Evolutionary conservation across 192 early-diverging fungal genomes (phyloP), one percentile per base, ranked within the genome.

Genomic region (Cladochytrium replicatum): DNA sequence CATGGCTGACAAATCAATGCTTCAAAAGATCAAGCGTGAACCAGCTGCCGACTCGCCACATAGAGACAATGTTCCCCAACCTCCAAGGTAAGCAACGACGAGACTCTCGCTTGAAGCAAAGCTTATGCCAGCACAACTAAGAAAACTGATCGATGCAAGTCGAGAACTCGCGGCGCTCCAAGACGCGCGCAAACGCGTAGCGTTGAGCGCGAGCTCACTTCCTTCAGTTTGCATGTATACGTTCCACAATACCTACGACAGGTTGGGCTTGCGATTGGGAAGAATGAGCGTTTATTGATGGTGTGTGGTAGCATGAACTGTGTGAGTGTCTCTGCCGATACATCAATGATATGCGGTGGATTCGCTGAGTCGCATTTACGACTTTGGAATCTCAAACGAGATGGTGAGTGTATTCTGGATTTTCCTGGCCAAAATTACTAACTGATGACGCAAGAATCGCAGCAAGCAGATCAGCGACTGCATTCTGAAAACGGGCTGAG

Each of bases 151-250:
- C 31, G 93, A 96, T 57, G 66, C 93, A 21, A 76, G 72, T 32
- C 69, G 81, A 43, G 80, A 91, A 54, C 68, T 95, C n/a, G 78
- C 85, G 24, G 67, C 60, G 22, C 61, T 94, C 28, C 78, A 81
- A 43, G 87, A 97, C 31, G 52, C 84, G 6, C 68, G 80, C 49
- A 86, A 89, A 37, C 79, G 85, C 31, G 71, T 88, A 15, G 60
- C 70, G 5, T 50, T 92, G n/a, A 68, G 73, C 4, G 66, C 78
- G 3, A 66, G 67, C 1, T 75, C 82, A 7, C 64, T 90, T 22
- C 89, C 92, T 9, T 92, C 88, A 15, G 76, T 97, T 26, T 93
- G 91, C 67, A 88, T 83, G 54, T 96, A 89, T 63, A 99, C 92
- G 24, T 86, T 97, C 56, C 91, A 94, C 63, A 99, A 99, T 62